A percentile compares a stretch with the other conserved stretches of the same genome.
Evolutionary conservation across 1,139 yeast species (phyloP).

Genomic region (Kodamaea arcana): DNA sequence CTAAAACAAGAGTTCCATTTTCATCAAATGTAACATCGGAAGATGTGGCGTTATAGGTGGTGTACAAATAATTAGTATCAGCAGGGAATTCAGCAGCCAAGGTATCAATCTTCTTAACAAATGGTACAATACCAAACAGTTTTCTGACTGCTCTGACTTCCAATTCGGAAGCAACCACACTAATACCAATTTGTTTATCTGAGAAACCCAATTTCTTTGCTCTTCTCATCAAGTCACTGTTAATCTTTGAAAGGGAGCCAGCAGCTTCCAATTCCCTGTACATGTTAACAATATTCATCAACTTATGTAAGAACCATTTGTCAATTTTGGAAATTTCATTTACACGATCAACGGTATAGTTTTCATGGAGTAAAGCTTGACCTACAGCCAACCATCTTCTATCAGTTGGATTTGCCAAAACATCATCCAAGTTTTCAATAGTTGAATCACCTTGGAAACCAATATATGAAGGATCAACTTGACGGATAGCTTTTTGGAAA

Average conservation of each 20-base stretch:
- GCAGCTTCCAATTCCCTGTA: conserved; percentile 72
- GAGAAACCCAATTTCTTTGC: conserved; percentile 95
- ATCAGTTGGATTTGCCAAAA: conserved; percentile 87
- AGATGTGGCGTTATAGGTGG: conserved; percentile 88
- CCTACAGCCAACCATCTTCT: conserved; percentile 98
- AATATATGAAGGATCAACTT: conserved; percentile 84
- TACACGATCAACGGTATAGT: conserved; percentile 85
- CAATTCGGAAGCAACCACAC: conserved; percentile 64
- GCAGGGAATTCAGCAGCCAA: conserved; percentile 99
- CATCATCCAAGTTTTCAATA: conserved; percentile 76
- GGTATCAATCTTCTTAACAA: conserved; percentile 95
- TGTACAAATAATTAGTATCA: conserved; percentile 88
- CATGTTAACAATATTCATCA: conserved; percentile 86
- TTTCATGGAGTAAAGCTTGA: conserved; percentile 87
- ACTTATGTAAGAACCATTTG: conserved; percentile 91
- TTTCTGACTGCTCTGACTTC: conserved; percentile 80
- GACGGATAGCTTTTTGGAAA: conserved; percentile 96
- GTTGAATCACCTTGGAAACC: conserved; percentile 86
- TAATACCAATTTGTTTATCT: conserved; percentile 84
- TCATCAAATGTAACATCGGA: conserved; percentile 85
- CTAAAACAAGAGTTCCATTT: conserved; percentile 89
- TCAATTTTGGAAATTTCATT: conserved; percentile 91
- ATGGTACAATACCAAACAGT: conserved; percentile 76
- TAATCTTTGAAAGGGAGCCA: conserved; percentile 51
- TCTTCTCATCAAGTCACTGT: conserved; percentile 64